These are phyloP conservation scores for Talaromyces sp. DNA, from an alignment of 2,329 filamentous ascomycete genomes.

Conservation along the genomic window DNA sequence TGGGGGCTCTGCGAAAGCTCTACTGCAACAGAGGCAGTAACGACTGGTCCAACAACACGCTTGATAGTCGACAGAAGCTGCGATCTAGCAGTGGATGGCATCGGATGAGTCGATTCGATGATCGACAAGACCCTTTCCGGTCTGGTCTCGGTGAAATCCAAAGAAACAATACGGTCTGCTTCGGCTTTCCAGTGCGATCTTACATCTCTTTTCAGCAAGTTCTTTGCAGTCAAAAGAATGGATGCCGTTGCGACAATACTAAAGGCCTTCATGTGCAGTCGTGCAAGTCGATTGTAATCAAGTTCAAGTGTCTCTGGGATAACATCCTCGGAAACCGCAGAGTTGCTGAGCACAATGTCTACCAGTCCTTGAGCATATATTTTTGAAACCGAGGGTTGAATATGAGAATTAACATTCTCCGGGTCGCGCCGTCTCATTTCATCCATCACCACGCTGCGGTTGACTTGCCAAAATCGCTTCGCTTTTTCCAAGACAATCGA, in stretches of 20 bases:
- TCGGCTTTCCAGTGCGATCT: constrained; percentile 60
- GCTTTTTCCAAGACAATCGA: constrained; percentile 49
- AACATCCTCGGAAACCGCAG: constrained; percentile 45
- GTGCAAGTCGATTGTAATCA: constrained; percentile 49
- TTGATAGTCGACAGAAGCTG: constrained; percentile 43
- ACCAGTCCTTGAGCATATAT: constrained; percentile 58
- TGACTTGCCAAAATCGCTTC: constrained; percentile 49
- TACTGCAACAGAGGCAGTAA: constrained; percentile 30
- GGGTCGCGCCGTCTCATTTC: constrained; percentile 47
- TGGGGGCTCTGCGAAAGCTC: constrained; percentile 16
- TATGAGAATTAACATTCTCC: constrained; percentile 28
- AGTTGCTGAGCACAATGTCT: constrained; percentile 53
- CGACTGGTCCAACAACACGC: constrained; percentile 52
- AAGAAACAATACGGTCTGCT: constrained; percentile 53
- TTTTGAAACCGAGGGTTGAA: constrained; percentile 28
- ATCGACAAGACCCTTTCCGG: constrained; percentile 40
- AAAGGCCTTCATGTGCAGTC: constrained; percentile 50
- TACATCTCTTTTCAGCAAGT: constrained; percentile 59
- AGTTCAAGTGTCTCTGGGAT: constrained; percentile 57
- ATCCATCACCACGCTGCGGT: constrained; percentile 37
- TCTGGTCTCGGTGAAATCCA: constrained; percentile 38
- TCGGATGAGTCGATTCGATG: constrained; percentile 44
- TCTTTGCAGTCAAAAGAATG: constrained; percentile 61
- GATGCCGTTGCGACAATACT: constrained; percentile 57
- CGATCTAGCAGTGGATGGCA: constrained; percentile 40